Percentiles rank a stretch among this genome's conserved stretches.
Evolutionary conservation across 2,329 filamentous ascomycete species (phyloP).

Genomic region (Penicillium sp.): DNA sequence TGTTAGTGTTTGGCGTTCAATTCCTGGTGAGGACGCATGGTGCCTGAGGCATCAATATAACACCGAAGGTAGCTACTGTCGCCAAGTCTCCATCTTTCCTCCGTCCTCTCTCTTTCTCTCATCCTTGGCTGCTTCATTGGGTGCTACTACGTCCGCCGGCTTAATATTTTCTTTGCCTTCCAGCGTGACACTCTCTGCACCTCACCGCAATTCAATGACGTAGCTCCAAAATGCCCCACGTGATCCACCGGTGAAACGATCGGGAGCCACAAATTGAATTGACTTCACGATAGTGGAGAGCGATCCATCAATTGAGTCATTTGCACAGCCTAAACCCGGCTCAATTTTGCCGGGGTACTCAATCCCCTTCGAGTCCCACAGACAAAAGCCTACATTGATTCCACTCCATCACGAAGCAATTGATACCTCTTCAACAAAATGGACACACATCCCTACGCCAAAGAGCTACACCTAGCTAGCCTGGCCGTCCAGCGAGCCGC

Average conservation of each 20-base stretch:
- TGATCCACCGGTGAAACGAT: slow-evolving; percentile 13
- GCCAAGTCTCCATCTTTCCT: no score
- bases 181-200: neutral
- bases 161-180: no score
- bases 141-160: no score
- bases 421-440: slow-evolving; percentile 19
- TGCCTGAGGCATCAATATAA: no score
- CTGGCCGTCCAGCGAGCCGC: slow-evolving; percentile 59
- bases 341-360: neutral
- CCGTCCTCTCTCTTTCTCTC: no score
- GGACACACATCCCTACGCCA: slow-evolving; percentile 33
- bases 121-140: no score
- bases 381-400: neutral
- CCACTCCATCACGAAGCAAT: neutral
- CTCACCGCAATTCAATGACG: neutral
- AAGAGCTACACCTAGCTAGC: slow-evolving; percentile 41
- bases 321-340: neutral
- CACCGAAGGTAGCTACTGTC: no score
- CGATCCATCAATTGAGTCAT: neutral
- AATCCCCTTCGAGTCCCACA: neutral
- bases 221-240: slow-evolving; percentile 4
- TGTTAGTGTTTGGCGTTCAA: no score
- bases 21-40: no score
- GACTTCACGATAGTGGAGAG: neutral
- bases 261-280: neutral